A percentile compares a stretch with the other conserved stretches of the same genome.
Conservation (phyloP, 768 basidiomycete genomes). For the Gymnopilus dilepis region DNA sequence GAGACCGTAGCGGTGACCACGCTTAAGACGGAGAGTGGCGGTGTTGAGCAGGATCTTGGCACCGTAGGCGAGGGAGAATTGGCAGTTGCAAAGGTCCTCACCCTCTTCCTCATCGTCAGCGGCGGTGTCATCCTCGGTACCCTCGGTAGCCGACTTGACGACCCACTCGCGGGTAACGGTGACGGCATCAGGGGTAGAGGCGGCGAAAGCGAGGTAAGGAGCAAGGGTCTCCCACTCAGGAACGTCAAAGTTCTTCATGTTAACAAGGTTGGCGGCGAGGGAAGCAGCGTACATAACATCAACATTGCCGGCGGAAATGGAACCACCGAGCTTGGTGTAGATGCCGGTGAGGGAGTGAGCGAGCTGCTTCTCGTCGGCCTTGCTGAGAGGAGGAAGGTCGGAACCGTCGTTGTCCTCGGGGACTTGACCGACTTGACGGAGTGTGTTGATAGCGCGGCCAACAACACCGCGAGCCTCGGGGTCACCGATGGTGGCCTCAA, state of each 20-base stretch:
- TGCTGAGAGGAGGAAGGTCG: conserved; percentile 85
- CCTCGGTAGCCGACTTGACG: conserved; percentile 86
- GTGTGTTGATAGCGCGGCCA: conserved; percentile 90
- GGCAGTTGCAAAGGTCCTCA: conserved; percentile 98
- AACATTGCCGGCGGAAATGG: conserved; percentile 61
- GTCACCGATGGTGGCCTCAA: conserved; percentile 93
- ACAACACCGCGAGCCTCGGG: conserved; percentile 96
- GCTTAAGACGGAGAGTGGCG: conserved; percentile 95
- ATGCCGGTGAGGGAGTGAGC: conserved; percentile 69
- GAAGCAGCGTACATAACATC: conserved; percentile 71
- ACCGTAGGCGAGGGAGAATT: conserved; percentile 98
- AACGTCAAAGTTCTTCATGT: conserved; percentile 90
- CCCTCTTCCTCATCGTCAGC: conserved; percentile 95
- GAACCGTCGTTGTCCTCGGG: conserved; percentile 85
- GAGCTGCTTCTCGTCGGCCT: conserved; percentile 72
- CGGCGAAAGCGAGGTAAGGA: conserved; percentile 73
- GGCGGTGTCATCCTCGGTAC: conserved; percentile 67
- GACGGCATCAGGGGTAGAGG: conserved; percentile 67
- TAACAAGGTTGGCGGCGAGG: conserved; percentile 87
- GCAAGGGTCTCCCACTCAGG: conserved; percentile 85
- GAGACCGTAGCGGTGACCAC: conserved; percentile 97
- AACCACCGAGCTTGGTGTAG: conserved; percentile 84
- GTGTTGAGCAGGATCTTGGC: conserved; percentile 98
- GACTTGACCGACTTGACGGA: conserved; percentile 94
- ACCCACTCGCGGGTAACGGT: conserved; percentile 83